phyloP scores from a whole-genome alignment of 768 basidiomycete species.

The Tylopilus felleus region DNA sequence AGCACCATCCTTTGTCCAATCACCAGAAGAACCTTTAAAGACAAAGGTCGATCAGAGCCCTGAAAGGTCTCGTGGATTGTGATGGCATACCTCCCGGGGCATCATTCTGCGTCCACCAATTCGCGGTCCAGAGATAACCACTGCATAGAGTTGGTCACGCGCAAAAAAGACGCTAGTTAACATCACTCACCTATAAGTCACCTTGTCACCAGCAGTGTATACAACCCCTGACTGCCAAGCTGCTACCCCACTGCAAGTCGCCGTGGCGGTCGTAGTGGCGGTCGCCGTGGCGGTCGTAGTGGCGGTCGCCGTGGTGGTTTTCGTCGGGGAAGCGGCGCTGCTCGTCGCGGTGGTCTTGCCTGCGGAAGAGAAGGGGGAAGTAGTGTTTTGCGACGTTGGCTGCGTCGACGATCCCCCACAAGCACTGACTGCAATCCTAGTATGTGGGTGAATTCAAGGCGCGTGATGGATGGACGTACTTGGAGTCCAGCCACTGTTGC shows the following conservation, averaged over 20 bases:
- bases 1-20: slow-evolving; percentile 56
- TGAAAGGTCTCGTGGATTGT: background rate
- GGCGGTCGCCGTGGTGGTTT: slow-evolving; percentile 23
- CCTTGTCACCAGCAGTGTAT: slow-evolving; percentile 53
- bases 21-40: slow-evolving; percentile 43
- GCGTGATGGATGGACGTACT: slow-evolving; percentile 38
- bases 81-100: slow-evolving; percentile 39
- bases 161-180: background rate
- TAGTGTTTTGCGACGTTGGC: slow-evolving; percentile 13
- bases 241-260: slow-evolving; percentile 45
- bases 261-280: slow-evolving; percentile 22
- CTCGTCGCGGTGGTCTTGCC: slow-evolving; percentile 9
- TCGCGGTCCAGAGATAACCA: slow-evolving; percentile 44
- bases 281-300: slow-evolving; percentile 29
- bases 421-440: slow-evolving; percentile 19
- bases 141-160: slow-evolving; percentile 6
- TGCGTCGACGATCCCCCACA: slow-evolving; percentile 14
- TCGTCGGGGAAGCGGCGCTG: slow-evolving; percentile 12
- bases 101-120: slow-evolving; percentile 62
- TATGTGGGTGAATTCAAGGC: background rate
- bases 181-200: slow-evolving; percentile 45
- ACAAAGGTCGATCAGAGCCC: background rate
- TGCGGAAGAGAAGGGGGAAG: slow-evolving; percentile 7
- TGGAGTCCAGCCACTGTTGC: slow-evolving; percentile 60
- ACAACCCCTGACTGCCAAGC: slow-evolving; percentile 45